Base-by-base conservation (phyloP, 2,329 filamentous ascomycete genomes). In the Neopestalotiopsis clavispora region DNA sequence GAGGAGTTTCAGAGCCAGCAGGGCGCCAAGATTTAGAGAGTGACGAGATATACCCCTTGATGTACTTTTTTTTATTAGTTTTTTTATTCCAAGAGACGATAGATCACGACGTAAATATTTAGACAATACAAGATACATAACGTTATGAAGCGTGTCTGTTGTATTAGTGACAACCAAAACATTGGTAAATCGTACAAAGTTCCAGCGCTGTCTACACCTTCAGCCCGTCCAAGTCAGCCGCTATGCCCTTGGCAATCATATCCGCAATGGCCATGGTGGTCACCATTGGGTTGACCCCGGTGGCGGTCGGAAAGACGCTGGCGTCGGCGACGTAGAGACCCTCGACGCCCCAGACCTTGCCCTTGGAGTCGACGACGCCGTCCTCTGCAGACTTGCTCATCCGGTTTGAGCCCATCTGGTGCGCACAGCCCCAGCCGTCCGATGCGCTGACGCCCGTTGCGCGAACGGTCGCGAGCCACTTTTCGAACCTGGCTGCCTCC, bases 221-320 rank as follows among this genome's bases (percentile, higher is more conserved):
- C 61, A 64, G 10, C 23, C 34, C 10, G n/a, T 52, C 40, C 72
- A 86, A 64, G 52, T 87, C 86, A 76, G 78, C 79, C 20, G 78
- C 82, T 63, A 92, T 78, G 1, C 85, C 84, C 73, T 85, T 82
- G 5, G 87, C 87, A 71, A 92, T 80, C 85, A 87, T 75, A 23
- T 92, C 87, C 52, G 88, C 83, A 73, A 92, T 85, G 1, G 89
- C 87, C 92, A 94, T 93, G 68, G 84, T 86, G 13, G 91, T 94
- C 40, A 94, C 83, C 92, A 94, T 94, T 3, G 92, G 92, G 77
- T 94, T 94, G 34, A 93, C 91, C 0, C 92, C 92, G 76, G 88
- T 92, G 14, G 91, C 91, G 67, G 86, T 91, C 1, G 91, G 92
- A 71, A 94, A 91, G 14, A 93, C 90, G 76, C 90, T 93, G 56